Conservation (phyloP, 495 filamentous ascomycete species). For the Durotheca rogersii region DNA sequence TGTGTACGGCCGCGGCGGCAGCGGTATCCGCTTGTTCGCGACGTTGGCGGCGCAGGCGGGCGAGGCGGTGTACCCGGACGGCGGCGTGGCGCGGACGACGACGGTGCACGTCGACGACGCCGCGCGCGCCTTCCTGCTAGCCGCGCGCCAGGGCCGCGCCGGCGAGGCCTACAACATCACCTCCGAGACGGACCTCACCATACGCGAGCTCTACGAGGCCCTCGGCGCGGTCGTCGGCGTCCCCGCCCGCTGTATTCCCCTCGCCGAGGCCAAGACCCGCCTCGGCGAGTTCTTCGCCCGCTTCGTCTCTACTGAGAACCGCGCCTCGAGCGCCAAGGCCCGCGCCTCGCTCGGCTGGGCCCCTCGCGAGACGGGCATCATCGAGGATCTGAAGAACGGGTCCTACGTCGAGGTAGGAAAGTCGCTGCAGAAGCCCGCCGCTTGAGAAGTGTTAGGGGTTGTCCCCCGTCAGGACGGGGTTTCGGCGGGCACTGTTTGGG, state of each 20-base stretch:
- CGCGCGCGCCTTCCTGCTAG: conserved; percentile 38
- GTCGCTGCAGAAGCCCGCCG: background rate
- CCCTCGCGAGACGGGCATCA: conserved; percentile 20
- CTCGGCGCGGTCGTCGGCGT: conserved; percentile 27
- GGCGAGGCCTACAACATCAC: conserved; percentile 36
- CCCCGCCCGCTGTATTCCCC: conserved; percentile 17
- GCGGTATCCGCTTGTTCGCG: conserved; percentile 34
- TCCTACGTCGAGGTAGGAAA: conserved; percentile 19
- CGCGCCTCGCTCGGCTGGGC: conserved; percentile 37
- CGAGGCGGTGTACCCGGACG: conserved; percentile 25
- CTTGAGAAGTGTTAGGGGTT: no score
- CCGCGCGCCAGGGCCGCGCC: conserved; percentile 12
- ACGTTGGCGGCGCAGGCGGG: conserved; percentile 18
- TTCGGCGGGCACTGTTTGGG: no score
- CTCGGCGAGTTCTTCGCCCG: conserved; percentile 29
- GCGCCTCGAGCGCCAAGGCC: conserved; percentile 36
- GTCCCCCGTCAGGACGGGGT: no score
- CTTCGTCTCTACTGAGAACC: conserved; percentile 32
- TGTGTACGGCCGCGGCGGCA: conserved; percentile 43
- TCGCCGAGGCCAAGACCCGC: conserved; percentile 18
- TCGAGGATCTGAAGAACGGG: conserved; percentile 30
- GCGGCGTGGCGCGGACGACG: conserved; percentile 16
- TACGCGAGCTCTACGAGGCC: conserved; percentile 32
- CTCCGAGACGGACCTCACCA: conserved; percentile 27
- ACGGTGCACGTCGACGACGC: conserved; percentile 45